Conservation (phyloP, 2,329 filamentous ascomycete species). For the Cladosporium sp. region DNA sequence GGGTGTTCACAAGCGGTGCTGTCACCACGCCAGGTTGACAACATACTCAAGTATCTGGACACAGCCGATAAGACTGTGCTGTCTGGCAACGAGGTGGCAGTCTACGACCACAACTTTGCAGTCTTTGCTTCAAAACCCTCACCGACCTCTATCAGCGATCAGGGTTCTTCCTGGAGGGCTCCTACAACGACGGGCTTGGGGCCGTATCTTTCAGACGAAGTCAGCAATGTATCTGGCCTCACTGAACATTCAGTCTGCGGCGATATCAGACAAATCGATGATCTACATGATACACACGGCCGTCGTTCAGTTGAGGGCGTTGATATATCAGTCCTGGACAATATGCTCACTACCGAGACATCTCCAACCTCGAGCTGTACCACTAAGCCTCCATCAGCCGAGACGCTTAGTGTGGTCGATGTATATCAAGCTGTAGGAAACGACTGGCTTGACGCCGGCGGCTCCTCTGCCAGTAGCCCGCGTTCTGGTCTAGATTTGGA, state of each 20-base stretch:
- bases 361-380: neutral
- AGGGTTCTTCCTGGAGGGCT: neutral
- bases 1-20: neutral
- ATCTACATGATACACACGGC: neutral
- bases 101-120: neutral
- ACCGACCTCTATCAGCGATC: neutral
- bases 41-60: neutral
- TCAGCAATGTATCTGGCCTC: too few species aligned
- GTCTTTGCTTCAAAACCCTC: neutral
- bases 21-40: neutral
- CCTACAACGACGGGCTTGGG: neutral
- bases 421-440: neutral
- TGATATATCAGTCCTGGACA: neutral
- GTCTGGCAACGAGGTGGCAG: neutral
- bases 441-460: conserved; percentile 1
- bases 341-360: neutral
- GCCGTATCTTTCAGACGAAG: too few species aligned
- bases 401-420: neutral
- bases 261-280: neutral
- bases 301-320: neutral
- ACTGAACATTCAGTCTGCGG: neutral
- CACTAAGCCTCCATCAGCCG: neutral
- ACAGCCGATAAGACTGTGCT: neutral
- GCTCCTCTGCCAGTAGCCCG: neutral
- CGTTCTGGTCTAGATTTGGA: neutral